These are phyloP conservation scores for Anthracocystis panici-leucophaei DNA, from an alignment of 1,284 basidiomycete genomes.

Conservation along the genomic window DNA sequence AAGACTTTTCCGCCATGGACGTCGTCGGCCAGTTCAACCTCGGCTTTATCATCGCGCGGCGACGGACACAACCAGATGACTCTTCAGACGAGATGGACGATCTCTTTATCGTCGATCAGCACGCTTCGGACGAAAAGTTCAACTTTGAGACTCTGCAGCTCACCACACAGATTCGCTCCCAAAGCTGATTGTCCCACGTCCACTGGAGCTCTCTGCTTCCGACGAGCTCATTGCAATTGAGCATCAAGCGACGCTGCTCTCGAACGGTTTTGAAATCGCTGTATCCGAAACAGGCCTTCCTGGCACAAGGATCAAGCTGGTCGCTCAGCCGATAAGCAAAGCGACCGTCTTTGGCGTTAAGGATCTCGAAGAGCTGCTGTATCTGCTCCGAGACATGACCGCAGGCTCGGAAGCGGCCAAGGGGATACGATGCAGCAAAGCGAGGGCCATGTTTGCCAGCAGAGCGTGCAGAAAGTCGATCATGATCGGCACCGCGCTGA, in stretches of 20 bases:
- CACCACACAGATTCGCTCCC: constrained; percentile 87
- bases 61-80: constrained; percentile 63
- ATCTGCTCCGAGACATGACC: constrained; percentile 82
- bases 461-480: constrained; percentile 94
- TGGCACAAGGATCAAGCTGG: constrained; percentile 76
- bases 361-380: constrained; percentile 92
- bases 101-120: constrained; percentile 88
- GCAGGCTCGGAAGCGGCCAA: constrained; percentile 75
- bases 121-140: constrained; percentile 89
- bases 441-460: constrained; percentile 95
- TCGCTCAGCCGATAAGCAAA: constrained; percentile 91
- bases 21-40: constrained; percentile 95
- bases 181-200: constrained; percentile 83
- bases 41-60: constrained; percentile 90
- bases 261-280: constrained; percentile 87
- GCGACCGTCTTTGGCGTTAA: constrained; percentile 82
- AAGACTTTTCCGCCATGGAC: constrained; percentile 86
- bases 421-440: constrained; percentile 86
- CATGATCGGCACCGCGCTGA: constrained; percentile 92
- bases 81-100: constrained; percentile 58
- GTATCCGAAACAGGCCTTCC: constrained; percentile 73
- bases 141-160: constrained; percentile 95
- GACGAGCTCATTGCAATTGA: constrained; percentile 91
- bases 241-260: constrained; percentile 81
- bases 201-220: constrained; percentile 85